Percentiles rank a stretch among this genome's conserved stretches.
Conservation (phyloP, 2,329 filamentous ascomycete genomes). For the Xylaria sp. region DNA sequence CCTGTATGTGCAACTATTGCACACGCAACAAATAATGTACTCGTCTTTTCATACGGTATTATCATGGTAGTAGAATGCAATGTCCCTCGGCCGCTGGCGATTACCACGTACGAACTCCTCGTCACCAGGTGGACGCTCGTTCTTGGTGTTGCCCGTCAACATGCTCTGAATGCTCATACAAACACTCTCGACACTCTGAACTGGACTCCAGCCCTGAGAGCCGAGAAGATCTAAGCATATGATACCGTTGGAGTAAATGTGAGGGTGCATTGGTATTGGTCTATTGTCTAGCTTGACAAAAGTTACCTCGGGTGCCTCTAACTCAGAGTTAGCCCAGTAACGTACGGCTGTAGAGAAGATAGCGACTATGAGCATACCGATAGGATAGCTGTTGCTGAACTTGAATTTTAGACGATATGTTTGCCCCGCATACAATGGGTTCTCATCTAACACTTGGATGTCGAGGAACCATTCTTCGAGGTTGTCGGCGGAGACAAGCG, state of each 20-base stretch:
- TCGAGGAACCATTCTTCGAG: conserved; percentile 92
- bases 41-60: conserved; percentile 65
- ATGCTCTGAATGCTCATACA: conserved; percentile 98
- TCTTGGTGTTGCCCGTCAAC: conserved; percentile 92
- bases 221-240: conserved; percentile 96
- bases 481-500: conserved; percentile 79
- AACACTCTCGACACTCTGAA: conserved; percentile 95
- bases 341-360: not conserved
- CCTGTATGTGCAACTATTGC: not conserved
- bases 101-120: conserved; percentile 87
- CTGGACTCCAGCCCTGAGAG: conserved; percentile 88
- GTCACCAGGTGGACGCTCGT: conserved; percentile 88
- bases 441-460: conserved; percentile 85
- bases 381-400: conserved; percentile 85
- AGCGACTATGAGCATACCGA: conserved; percentile 62
- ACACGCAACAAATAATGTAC: not conserved
- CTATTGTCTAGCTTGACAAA: conserved; percentile 72
- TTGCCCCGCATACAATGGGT: conserved; percentile 83
- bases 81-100: conserved; percentile 79
- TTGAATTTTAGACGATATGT: conserved; percentile 85
- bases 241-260: conserved; percentile 98
- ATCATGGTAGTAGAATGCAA: conserved; percentile 94
- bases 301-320: conserved; percentile 93
- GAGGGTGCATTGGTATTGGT: conserved; percentile 89
- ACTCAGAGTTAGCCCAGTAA: conserved; percentile 21